A percentile compares a stretch with the other conserved stretches of the same genome.
Conservation (phyloP, 257 asterid genomes). For the Coffea eugenioides region DNA sequence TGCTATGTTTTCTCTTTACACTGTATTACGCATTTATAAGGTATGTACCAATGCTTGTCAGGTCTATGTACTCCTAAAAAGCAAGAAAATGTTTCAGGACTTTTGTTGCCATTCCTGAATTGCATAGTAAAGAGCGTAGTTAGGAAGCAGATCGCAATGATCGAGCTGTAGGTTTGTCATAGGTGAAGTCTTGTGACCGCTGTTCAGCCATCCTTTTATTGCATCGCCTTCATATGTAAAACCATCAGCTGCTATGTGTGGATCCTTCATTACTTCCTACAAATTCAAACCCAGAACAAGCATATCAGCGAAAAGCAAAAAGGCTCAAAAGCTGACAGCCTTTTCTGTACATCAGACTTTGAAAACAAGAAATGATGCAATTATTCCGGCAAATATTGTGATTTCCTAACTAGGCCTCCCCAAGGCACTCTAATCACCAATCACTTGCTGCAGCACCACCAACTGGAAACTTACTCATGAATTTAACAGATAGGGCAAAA, state of each 20-base stretch:
- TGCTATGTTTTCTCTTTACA: background rate
- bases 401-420: background rate
- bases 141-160: slow-evolving; percentile 74
- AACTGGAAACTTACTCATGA: background rate
- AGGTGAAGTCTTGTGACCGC: slow-evolving; percentile 88
- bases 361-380: background rate
- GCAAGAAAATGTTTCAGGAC: slow-evolving; percentile 19
- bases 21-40: background rate
- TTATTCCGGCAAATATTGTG: background rate
- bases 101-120: slow-evolving; percentile 90
- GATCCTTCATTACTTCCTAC: slow-evolving; percentile 95
- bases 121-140: slow-evolving; percentile 81
- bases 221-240: slow-evolving; percentile 93
- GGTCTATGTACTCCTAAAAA: background rate
- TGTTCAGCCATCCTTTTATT: slow-evolving; percentile 78
- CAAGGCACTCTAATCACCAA: background rate
- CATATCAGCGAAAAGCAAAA: background rate
- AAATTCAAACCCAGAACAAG: slow-evolving; percentile 1
- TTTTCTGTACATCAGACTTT: background rate
- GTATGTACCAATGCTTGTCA: background rate
- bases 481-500: background rate
- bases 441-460: background rate
- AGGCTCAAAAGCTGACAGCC: background rate
- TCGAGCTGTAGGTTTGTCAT: slow-evolving; percentile 88
- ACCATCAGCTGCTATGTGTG: slow-evolving; percentile 88